Percentiles rank a stretch among this genome's conserved stretches.
These are phyloP conservation scores for Hypoxylon rickii DNA, from an alignment of 495 filamentous ascomycete genomes.

Conservation along the genomic window DNA sequence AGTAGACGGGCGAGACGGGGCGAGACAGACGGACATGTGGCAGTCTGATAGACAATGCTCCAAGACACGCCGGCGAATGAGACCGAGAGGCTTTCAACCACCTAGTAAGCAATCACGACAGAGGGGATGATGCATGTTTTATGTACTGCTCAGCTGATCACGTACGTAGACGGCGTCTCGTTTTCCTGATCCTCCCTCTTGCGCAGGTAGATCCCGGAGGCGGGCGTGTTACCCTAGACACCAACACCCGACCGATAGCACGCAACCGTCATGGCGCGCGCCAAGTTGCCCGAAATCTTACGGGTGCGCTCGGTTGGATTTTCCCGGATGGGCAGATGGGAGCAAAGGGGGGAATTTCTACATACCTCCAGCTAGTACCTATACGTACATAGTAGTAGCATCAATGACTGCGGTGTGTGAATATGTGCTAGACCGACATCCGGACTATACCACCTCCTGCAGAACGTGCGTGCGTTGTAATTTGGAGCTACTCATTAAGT, in stretches of 20 bases:
- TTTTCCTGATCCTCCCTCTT: not conserved
- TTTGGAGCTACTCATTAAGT: constrained; percentile 7
- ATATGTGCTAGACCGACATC: too few species aligned
- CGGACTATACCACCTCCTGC: too few species aligned
- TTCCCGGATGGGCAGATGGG: too few species aligned
- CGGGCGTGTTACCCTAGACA: constrained; percentile 18
- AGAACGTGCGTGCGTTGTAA: constrained; percentile 5
- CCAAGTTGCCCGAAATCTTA: constrained; percentile 20
- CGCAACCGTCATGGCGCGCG: too few species aligned
- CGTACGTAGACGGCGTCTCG: constrained; percentile 13
- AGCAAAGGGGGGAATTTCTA: too few species aligned
- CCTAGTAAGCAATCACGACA: constrained; percentile 16
- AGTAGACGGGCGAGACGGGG: not conserved
- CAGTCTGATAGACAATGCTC: constrained; percentile 23
- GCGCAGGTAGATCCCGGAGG: constrained; percentile 8
- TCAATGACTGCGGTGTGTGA: too few species aligned
- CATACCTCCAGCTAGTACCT: too few species aligned
- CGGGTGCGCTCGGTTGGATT: constrained; percentile 15
- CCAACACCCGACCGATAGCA: too few species aligned
- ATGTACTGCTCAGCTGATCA: constrained; percentile 26
- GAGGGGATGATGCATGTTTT: constrained; percentile 32
- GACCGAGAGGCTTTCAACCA: constrained; percentile 6
- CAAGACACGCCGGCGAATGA: constrained; percentile 16
- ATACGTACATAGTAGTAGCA: too few species aligned
- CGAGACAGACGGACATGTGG: constrained; percentile 26